Evolutionary conservation across 164 flowering plant genomes (phyloP).

Genomic region (Chloranthus sessilifolius): DNA sequence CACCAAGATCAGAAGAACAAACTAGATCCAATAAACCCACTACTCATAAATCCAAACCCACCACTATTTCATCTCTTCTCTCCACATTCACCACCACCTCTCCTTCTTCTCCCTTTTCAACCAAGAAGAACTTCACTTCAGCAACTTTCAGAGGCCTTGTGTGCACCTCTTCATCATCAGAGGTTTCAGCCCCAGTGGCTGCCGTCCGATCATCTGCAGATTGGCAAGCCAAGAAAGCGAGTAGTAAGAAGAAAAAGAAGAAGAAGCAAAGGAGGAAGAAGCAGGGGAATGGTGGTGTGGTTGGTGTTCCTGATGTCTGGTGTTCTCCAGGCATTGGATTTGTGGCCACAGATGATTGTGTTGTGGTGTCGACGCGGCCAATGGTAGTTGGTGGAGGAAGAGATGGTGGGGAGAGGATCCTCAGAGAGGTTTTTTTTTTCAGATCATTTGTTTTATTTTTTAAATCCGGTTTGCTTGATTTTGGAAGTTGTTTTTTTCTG

Average conservation of each 20-base stretch:
- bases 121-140: constrained; percentile 9
- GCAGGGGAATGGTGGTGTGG: constrained; percentile 10
- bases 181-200: constrained; percentile 13
- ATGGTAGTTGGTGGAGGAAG: too few relatives aligned
- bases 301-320: constrained; percentile 72
- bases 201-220: constrained; percentile 68
- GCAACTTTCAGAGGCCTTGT: constrained; percentile 11
- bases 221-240: constrained; percentile 53
- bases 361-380: too few relatives aligned
- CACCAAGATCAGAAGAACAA: too few relatives aligned
- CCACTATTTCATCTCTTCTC: constrained; percentile 1
- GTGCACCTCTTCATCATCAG: constrained; percentile 9
- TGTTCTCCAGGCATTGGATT: constrained; percentile 74
- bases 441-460: too few relatives aligned
- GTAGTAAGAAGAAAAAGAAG: constrained; percentile 36
- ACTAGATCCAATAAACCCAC: too few relatives aligned
- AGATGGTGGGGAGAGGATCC: too few relatives aligned
- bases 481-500: too few relatives aligned
- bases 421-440: too few relatives aligned
- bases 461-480: too few relatives aligned
- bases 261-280: constrained; percentile 12
- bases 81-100: constrained; percentile 3
- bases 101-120: background rate
- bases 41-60: too few relatives aligned
- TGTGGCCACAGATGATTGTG: constrained; percentile 57